Base-by-base conservation (phyloP, 768 basidiomycete genomes). In the Hygrophorus russula region DNA sequence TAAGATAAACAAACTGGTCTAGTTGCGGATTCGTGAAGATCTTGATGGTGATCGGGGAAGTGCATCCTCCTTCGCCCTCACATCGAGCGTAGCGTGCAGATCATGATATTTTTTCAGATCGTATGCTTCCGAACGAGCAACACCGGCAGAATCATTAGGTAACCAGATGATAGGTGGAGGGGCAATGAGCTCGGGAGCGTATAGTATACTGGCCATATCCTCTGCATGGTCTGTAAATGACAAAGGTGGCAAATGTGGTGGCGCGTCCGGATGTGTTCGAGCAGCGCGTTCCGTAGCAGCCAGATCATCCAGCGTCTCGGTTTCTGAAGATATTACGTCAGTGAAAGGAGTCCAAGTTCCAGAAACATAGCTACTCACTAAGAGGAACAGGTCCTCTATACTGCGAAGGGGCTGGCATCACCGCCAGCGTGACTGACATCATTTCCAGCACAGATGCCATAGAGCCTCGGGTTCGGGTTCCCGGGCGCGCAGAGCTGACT, bases 361-460 rank as follows among this genome's bases (percentile, higher is more conserved):
- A 34, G 47, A 36, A 39, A 41, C 41, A 49, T 31, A 29, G 54
- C 43, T 50, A 71, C 80, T 56, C 60, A 84, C 83, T 65, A 42
- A 87, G 66, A 28, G 86, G 80, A 28, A 85, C 66, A 41, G 80
- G 69, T 4, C 81, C 80, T 41, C 72, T 68, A 39, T 64, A 58
- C 33, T 69, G 68, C 15, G 71, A 69, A 8, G 70, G 63, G 3
- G 78, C 72, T 2, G 84, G 84, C 66, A 74, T 73, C 5, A 86
- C 82, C 4, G 84, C 82, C 33, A 87, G 65, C 13, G 83, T 86
- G 44, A 76, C 51, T 47, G 80, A 79, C 80, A 89, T 86, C 82
- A 89, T 84, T 55, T 88, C 84, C 46, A 89, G 64, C 39, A 89
- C 82, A 31, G 80, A 81, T 4, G 84, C 82, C 66, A 86, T 82